phyloP scores from a whole-genome alignment of 192 early-diverging fungal genomes.

The Coemansia sp. region DNA sequence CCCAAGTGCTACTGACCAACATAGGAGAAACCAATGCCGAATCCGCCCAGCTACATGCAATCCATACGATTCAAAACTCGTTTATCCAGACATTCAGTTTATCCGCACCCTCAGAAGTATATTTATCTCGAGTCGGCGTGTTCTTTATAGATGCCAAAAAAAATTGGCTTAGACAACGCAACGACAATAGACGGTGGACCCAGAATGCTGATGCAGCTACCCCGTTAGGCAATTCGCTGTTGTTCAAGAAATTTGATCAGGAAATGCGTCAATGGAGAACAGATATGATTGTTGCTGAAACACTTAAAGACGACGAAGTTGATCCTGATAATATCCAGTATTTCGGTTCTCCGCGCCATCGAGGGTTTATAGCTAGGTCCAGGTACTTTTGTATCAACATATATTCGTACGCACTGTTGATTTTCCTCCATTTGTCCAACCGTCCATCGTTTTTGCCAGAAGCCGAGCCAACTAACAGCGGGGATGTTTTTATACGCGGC shows the following conservation, averaged over 20 bases:
- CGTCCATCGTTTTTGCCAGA: slow-evolving; percentile 42
- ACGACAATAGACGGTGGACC: neutral
- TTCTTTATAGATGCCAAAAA: slow-evolving; percentile 26
- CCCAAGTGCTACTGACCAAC: slow-evolving; percentile 9
- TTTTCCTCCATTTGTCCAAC: slow-evolving; percentile 36
- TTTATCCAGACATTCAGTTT: slow-evolving; percentile 16
- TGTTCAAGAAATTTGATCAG: slow-evolving; percentile 18
- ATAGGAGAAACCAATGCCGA: slow-evolving; percentile 1
- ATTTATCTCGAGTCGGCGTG: slow-evolving; percentile 19
- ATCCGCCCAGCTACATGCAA: neutral
- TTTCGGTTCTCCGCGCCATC: slow-evolving; percentile 28
- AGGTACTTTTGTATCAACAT: slow-evolving; percentile 38
- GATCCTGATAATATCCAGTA: slow-evolving; percentile 12
- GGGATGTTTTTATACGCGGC: neutral
- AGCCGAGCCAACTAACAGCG: slow-evolving; percentile 5
- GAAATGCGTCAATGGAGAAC: slow-evolving; percentile 15
- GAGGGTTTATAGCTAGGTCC: slow-evolving; percentile 21
- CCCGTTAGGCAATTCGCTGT: slow-evolving; percentile 17
- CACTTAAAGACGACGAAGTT: slow-evolving; percentile 11
- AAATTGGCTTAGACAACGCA: slow-evolving; percentile 13
- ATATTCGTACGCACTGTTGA: slow-evolving; percentile 17
- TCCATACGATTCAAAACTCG: slow-evolving; percentile 10
- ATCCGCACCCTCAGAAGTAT: slow-evolving; percentile 13
- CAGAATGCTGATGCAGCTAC: neutral
- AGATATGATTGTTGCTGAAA: neutral